Base-by-base conservation (phyloP, 2,329 filamentous ascomycete species). In the Mycosphaerella sp. region DNA sequence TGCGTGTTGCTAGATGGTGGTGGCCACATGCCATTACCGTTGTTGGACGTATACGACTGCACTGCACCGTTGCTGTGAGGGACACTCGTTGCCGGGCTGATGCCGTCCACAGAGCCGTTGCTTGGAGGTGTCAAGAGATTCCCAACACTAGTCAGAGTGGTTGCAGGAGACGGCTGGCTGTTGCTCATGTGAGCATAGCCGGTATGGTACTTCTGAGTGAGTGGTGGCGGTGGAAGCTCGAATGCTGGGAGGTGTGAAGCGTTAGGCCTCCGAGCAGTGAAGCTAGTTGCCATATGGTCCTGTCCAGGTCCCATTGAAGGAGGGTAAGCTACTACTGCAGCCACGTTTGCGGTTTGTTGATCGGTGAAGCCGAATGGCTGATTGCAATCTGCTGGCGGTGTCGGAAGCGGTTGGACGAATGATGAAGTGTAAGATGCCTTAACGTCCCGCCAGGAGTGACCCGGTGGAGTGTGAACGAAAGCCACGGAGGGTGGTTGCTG, bases 251-350 rank as follows among this genome's bases (percentile, higher is more conserved):
- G 77, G 61, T 79, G 79, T 52, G 79, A 80, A 56, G 85, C 81
- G 64, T 84, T 84, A 64, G 82, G 80, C 69, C 85, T 80, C 64
- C 86, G 80, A 68, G 83, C 78, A 60, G 83, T 80, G 67, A 89
- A 82, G 72, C 84, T 85, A 66, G 78, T 75, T 62, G 79, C 76
- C 73, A 84, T 77, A 67, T 73, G 73, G 68, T 83, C 79, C 65
- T 80, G 70, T 66, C 76, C 75, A 67, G 79, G 73, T 71, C 80
- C 77, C 80, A 84, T 84, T 67, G 77, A 79, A 66, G 76, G 72
- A 66, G 77, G 75, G 63, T 76, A 78, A 63, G 79, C 74, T 65
- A 80, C 77, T 62, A 79, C 77, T 66, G 80, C 75, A 74, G 80
- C 80, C 80, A 84, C 77, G 72, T 74, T 81, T 74, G 69, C 75